Conservation (phyloP, 345 rosid genomes). For the Camelina neglecta region DNA sequence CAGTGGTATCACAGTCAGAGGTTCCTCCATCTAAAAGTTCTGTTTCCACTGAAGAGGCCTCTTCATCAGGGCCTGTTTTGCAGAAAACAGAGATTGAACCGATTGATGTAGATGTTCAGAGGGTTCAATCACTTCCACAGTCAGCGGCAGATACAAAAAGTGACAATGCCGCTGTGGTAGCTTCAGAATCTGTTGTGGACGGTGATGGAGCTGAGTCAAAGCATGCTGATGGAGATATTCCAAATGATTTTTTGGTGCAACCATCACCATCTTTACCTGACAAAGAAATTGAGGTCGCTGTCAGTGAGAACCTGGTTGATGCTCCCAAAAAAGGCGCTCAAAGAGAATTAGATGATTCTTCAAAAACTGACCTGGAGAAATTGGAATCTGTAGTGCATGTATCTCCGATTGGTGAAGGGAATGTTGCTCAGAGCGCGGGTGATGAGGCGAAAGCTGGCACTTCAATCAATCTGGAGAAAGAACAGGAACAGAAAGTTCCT, state of each 20-base stretch:
- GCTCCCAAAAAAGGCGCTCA: slow-evolving; percentile 37
- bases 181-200: slow-evolving; percentile 45
- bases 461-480: slow-evolving; percentile 52
- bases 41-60: slow-evolving; percentile 47
- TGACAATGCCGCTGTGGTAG: slow-evolving; percentile 49
- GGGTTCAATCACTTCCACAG: slow-evolving; percentile 43
- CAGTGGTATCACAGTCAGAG: slow-evolving; percentile 48
- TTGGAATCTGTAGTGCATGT: slow-evolving; percentile 48
- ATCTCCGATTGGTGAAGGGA: slow-evolving; percentile 49
- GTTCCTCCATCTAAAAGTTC: slow-evolving; percentile 46
- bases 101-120: slow-evolving; percentile 47
- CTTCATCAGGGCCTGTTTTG: slow-evolving; percentile 43
- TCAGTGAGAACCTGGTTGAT: slow-evolving; percentile 50
- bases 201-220: slow-evolving; percentile 45
- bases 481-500: slow-evolving; percentile 43
- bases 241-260: slow-evolving; percentile 48
- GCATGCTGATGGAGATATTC: slow-evolving; percentile 52
- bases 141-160: slow-evolving; percentile 42
- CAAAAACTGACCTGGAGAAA: slow-evolving; percentile 53
- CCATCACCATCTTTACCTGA: slow-evolving; percentile 50
- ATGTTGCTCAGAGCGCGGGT: slow-evolving; percentile 47
- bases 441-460: slow-evolving; percentile 51
- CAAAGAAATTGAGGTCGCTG: slow-evolving; percentile 55
- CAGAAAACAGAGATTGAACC: slow-evolving; percentile 42
- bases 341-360: slow-evolving; percentile 50